Evolutionary conservation across 805 yeast species (phyloP), one percentile per base, ranked within the genome.

Genomic region (Candida nanaspora): DNA sequence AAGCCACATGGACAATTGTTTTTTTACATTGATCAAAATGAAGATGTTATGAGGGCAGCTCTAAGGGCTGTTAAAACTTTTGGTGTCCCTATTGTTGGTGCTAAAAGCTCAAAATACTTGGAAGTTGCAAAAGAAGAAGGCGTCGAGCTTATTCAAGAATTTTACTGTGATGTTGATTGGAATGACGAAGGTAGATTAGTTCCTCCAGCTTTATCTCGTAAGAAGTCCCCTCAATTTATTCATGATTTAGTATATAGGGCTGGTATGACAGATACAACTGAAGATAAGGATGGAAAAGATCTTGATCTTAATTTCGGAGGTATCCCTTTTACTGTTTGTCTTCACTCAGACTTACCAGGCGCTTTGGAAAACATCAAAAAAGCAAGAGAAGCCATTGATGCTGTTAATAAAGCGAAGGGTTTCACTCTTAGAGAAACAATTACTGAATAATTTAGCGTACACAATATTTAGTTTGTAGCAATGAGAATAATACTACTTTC

Each of bases 1-100:
- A 63, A 63, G 43, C 66, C 68, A 2, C 69, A 64, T 42, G 69
- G 69, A 4, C 66, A 64, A 46, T 47, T 64, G 14, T 62, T 61
- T 41, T 62, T 62, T 36, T 62, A 63, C 35, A 58, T 61, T 31
- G 66, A 53, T 43, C 50, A 65, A 40, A 61, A 64, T 42, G 63
- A 61, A 43, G 57, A 52, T 6, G 54, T 63, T 5, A 64, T 61
- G 62, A 47, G 55, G 33, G 68, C 68, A 4, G 63, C 62, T 15
- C 40, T 63, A 15, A 53, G 53, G 43, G 68, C 65, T 26, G 65
- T 65, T 1, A 61, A 63, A 38, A 54, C 49, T 3, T 61, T 63
- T 44, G 48, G 48, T 2, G 65, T 64, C 21, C 69, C 69, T 8
- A 56, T 64, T 8, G 52, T 63, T 10, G 68, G 65, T n/a, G 63